Evolutionary conservation across 768 basidiomycete genomes (phyloP).

Genomic region (Crepidotus variabilis): DNA sequence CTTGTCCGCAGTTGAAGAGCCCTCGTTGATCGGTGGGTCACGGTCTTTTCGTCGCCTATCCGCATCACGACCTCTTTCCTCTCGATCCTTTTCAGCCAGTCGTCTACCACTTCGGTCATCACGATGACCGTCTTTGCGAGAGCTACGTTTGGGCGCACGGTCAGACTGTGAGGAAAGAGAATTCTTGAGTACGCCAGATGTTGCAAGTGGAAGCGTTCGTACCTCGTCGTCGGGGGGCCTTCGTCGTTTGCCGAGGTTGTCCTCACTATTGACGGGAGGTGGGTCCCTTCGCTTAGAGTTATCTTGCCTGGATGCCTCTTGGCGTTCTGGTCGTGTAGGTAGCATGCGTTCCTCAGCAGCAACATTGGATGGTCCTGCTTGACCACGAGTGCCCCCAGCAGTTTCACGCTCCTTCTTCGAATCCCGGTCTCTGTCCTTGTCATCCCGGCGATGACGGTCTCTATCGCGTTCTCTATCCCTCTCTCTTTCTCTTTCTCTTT

Average conservation of each 20-base stretch:
- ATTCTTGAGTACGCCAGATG: background rate
- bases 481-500: constrained; percentile 57
- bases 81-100: constrained; percentile 58
- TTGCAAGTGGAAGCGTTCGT: constrained; percentile 21
- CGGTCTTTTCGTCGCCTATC: constrained; percentile 67
- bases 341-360: constrained; percentile 50
- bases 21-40: constrained; percentile 49
- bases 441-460: constrained; percentile 54
- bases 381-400: constrained; percentile 26
- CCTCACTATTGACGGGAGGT: constrained; percentile 42
- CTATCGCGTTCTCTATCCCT: constrained; percentile 52
- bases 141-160: constrained; percentile 74
- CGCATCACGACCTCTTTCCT: constrained; percentile 65
- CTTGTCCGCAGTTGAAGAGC: constrained; percentile 54
- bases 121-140: constrained; percentile 73
- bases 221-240: constrained; percentile 73
- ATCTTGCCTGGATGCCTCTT: constrained; percentile 33
- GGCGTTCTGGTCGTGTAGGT: constrained; percentile 56
- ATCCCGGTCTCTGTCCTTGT: constrained; percentile 64
- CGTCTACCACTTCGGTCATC: constrained; percentile 69
- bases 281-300: constrained; percentile 48
- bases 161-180: constrained; percentile 46
- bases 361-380: constrained; percentile 26
- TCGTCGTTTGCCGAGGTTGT: constrained; percentile 69
- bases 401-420: constrained; percentile 58